phyloP scores from a whole-genome alignment of 768 basidiomycete genomes.

The Boletellus ananas region DNA sequence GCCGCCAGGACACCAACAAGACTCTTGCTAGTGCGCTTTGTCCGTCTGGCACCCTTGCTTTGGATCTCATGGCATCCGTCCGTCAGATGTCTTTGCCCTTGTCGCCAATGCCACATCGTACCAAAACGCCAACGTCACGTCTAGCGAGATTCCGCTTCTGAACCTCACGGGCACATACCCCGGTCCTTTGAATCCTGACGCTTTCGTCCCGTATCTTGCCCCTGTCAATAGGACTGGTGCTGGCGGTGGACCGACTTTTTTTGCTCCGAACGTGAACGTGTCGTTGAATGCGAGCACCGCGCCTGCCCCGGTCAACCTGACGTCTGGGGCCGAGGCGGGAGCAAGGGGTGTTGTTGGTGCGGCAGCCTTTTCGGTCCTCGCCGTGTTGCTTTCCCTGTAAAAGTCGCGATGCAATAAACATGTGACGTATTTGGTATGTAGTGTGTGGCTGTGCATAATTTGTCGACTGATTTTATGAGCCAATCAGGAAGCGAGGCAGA shows the following conservation, averaged over 20 bases:
- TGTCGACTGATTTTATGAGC: conserved; percentile 26
- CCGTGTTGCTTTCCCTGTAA: conserved; percentile 9
- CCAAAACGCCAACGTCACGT: conserved; percentile 33
- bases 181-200: conserved; percentile 40
- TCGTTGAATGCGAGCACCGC: conserved; percentile 32
- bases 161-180: conserved; percentile 42
- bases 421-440: background rate
- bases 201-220: conserved; percentile 43
- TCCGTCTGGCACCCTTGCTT: background rate
- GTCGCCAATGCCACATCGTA: conserved; percentile 48
- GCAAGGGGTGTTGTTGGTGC: conserved; percentile 6
- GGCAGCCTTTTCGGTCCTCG: background rate
- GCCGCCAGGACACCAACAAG: conserved; percentile 53
- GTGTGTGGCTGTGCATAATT: conserved; percentile 12
- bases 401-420: too few relatives aligned
- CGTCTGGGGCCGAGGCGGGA: background rate
- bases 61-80: background rate
- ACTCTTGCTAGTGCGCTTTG: conserved; percentile 21
- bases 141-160: conserved; percentile 28
- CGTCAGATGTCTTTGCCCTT: conserved; percentile 47
- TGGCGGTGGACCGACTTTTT: conserved; percentile 41
- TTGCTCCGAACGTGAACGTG: conserved; percentile 32
- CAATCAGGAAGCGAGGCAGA: conserved; percentile 16
- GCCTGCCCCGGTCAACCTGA: conserved; percentile 40
- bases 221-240: conserved; percentile 41